Conservation (phyloP, 169 alveolate species). For the Plasmodium yoelii region DNA sequence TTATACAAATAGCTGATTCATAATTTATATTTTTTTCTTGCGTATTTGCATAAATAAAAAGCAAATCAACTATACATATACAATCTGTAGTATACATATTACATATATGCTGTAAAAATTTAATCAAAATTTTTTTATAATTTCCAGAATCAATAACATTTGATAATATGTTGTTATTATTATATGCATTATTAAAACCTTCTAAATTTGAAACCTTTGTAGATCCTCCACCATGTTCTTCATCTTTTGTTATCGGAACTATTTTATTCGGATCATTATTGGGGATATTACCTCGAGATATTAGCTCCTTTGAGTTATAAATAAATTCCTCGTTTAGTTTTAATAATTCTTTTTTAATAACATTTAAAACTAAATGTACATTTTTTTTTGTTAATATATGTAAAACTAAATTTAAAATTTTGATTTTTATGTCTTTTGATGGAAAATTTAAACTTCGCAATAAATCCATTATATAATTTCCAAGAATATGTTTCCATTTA, state of each 20-base stretch:
- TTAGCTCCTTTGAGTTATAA: slow-evolving; percentile 3
- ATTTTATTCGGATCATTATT: too few relatives aligned
- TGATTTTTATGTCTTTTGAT: slow-evolving; percentile 87
- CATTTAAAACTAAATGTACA: slow-evolving; percentile 77
- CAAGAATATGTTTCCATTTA: slow-evolving; percentile 87
- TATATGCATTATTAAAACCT: neutral
- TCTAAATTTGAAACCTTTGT: neutral
- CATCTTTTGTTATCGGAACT: neutral
- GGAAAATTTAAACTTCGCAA: slow-evolving; percentile 88
- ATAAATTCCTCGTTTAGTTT: slow-evolving; percentile 64
- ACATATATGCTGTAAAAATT: slow-evolving; percentile 82
- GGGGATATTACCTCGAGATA: neutral
- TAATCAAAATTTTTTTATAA: slow-evolving; percentile 79
- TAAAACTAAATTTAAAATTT: slow-evolving; percentile 86
- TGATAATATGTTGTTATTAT: neutral
- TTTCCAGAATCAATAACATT: slow-evolving; percentile 64
- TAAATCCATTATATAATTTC: slow-evolving; percentile 91
- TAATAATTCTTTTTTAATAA: slow-evolving; percentile 79
- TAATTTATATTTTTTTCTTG: slow-evolving; percentile 78
- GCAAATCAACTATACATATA: slow-evolving; percentile 75
- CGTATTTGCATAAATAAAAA: slow-evolving; percentile 76
- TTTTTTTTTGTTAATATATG: slow-evolving; percentile 78
- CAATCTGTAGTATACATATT: slow-evolving; percentile 79
- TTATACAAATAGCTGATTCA: slow-evolving; percentile 80
- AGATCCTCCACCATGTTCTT: neutral